These are phyloP conservation scores for Closterium sp. DNA, from an alignment of 139 green algal genomes.

Conservation along the genomic window DNA sequence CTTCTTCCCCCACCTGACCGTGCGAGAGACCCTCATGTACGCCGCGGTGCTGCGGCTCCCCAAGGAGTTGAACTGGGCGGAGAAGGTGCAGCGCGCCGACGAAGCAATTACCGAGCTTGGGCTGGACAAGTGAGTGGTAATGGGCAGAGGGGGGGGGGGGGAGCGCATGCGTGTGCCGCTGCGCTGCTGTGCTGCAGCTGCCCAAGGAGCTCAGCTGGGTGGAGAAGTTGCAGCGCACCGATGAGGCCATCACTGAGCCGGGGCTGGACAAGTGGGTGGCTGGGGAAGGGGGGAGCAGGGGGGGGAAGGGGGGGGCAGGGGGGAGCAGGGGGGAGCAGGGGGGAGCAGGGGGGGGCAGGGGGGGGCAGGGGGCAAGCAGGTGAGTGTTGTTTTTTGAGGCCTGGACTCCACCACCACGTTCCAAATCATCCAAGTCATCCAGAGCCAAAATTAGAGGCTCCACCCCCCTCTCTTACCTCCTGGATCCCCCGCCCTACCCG, in stretches of 20 bases:
- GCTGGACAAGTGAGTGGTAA: slow-evolving; percentile 14
- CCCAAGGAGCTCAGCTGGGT: slow-evolving; percentile 15
- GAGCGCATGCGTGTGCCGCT: background rate
- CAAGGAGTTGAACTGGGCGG: slow-evolving; percentile 2
- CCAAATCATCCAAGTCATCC: too few relatives aligned
- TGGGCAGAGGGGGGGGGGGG: too few relatives aligned
- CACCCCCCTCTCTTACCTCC: too few relatives aligned
- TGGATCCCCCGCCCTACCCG: too few relatives aligned
- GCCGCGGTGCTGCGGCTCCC: slow-evolving; percentile 41
- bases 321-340: background rate
- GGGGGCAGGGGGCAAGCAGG: too few relatives aligned
- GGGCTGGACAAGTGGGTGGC: slow-evolving; percentile 22
- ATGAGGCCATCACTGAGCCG: slow-evolving; percentile 24
- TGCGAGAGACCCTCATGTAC: slow-evolving; percentile 53
- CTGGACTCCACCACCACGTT: too few relatives aligned
- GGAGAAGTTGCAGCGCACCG: slow-evolving; percentile 39
- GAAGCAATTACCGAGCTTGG: slow-evolving; percentile 25
- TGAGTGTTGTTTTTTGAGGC: too few relatives aligned
- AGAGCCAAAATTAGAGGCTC: too few relatives aligned
- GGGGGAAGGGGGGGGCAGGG: background rate
- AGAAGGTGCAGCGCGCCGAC: slow-evolving; percentile 47
- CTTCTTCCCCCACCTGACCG: slow-evolving; percentile 61
- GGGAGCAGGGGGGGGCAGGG: background rate
- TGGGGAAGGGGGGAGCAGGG: too few relatives aligned
- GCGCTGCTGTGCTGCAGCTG: slow-evolving; percentile 35